Percentiles rank a stretch among this genome's conserved stretches.
Evolutionary conservation across 23 red algal genomes (phyloP).

Genomic region (Gracilaria caudata): DNA sequence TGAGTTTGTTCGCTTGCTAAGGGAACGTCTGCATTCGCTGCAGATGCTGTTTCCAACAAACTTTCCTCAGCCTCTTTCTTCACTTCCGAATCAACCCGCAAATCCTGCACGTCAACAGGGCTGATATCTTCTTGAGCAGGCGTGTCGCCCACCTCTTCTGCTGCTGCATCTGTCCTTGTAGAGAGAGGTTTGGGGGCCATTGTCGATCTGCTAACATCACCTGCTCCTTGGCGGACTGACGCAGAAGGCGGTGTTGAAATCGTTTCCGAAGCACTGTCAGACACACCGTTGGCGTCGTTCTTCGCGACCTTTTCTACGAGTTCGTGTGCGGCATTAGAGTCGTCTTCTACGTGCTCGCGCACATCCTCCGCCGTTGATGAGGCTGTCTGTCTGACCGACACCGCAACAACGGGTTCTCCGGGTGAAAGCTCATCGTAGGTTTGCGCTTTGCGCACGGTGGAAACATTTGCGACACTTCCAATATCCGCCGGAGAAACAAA

Average conservation of each 20-base stretch:
- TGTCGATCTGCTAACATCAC: not conserved
- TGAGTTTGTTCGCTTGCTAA: not conserved
- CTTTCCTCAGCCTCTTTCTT: not conserved
- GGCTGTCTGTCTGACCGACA: not conserved
- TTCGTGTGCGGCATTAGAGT: not conserved
- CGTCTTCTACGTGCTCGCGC: not conserved
- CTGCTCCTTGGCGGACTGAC: not conserved
- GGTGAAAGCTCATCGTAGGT: not conserved
- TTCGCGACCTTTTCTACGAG: not conserved
- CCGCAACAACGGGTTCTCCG: not conserved
- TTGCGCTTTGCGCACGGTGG: not conserved
- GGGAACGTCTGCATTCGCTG: not conserved
- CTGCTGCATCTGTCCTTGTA: not conserved
- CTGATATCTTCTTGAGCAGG: not conserved
- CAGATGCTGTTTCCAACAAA: not conserved
- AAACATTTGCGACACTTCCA: not conserved
- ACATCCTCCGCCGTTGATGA: not conserved
- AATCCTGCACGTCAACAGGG: not conserved
- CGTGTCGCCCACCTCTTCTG: not conserved
- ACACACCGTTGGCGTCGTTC: not conserved
- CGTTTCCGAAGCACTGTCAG: not conserved
- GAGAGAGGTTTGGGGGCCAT: not conserved
- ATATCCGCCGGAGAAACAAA: not conserved
- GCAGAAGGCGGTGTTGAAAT: not conserved
- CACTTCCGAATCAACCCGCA: not conserved